Conservation (phyloP, 768 basidiomycete genomes). For the Phlebiopsis flavidoalba region DNA sequence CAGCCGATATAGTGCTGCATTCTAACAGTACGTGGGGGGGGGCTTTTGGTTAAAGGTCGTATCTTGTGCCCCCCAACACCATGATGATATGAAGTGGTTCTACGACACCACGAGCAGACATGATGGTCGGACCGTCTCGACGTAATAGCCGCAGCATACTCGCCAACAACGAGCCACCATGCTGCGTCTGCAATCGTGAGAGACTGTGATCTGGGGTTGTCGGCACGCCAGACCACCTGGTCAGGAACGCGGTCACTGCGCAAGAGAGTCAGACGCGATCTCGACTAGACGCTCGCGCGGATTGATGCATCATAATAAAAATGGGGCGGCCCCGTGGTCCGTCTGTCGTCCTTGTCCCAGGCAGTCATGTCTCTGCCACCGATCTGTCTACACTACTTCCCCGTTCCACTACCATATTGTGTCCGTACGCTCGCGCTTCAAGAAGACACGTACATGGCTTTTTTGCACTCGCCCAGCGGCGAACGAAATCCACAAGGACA, state of each 20-base stretch:
- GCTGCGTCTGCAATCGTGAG: neutral
- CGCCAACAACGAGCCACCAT: neutral
- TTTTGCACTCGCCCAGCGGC: constrained; percentile 56
- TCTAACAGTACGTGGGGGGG: constrained; percentile 14
- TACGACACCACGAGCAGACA: constrained; percentile 15
- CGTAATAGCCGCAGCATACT: neutral
- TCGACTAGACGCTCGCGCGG: neutral
- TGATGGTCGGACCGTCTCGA: constrained; percentile 1
- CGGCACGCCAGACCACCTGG: too few relatives aligned
- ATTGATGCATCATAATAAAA: neutral
- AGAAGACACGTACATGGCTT: constrained; percentile 64
- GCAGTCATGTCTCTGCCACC: constrained; percentile 45
- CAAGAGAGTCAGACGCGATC: neutral
- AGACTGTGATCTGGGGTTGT: neutral
- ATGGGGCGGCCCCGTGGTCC: neutral
- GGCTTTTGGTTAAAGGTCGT: constrained; percentile 82
- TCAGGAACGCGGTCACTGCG: too few relatives aligned
- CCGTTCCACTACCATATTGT: too few relatives aligned
- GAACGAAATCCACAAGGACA: constrained; percentile 39
- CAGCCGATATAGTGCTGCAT: neutral
- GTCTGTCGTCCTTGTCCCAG: neutral
- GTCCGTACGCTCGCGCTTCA: constrained; percentile 61
- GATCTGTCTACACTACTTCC: constrained; percentile 67
- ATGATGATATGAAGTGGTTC: constrained; percentile 61
- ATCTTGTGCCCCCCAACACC: constrained; percentile 71